Percentiles rank a stretch among this genome's conserved stretches.
Conservation (phyloP, 345 rosid genomes). For the Gynandropsis gynandra region DNA sequence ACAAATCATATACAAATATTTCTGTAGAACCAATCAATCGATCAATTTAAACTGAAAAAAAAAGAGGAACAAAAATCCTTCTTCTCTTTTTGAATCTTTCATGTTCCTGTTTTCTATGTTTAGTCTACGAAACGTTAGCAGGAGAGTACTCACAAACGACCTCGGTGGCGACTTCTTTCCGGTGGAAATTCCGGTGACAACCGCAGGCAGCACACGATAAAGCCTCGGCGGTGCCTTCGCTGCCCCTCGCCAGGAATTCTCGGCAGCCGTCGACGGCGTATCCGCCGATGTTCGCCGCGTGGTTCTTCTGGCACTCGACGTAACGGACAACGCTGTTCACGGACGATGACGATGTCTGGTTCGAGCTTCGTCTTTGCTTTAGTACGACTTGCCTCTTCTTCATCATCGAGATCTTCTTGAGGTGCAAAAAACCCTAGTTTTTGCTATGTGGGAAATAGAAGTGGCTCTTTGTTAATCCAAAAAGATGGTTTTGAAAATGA, state of each 20-base stretch:
- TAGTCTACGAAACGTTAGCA: constrained; percentile 26
- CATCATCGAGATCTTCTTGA: constrained; percentile 26
- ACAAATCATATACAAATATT: constrained; percentile 24
- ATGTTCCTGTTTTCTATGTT: no score
- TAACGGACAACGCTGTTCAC: constrained; percentile 32
- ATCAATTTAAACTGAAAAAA: constrained; percentile 9
- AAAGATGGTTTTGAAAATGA: constrained; percentile 15
- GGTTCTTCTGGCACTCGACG: constrained; percentile 73
- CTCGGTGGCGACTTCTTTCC: constrained; percentile 54
- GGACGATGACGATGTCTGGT: constrained; percentile 32
- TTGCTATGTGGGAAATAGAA: neutral
- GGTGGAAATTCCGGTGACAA: constrained; percentile 69
- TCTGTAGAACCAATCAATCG: constrained; percentile 15
- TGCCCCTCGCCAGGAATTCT: constrained; percentile 64
- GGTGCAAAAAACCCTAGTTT: constrained; percentile 27
- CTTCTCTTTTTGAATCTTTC: no score
- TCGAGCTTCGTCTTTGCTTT: constrained; percentile 31
- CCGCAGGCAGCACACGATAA: constrained; percentile 68
- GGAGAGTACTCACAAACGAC: constrained; percentile 64
- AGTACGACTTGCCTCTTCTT: constrained; percentile 49
- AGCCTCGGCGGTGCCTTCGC: constrained; percentile 37
- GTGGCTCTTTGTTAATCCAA: constrained; percentile 28
- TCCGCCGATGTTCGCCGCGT: constrained; percentile 68
- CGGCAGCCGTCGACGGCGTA: constrained; percentile 77
- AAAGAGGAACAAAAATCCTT: neutral